A percentile compares a stretch with the other conserved stretches of the same genome.
These are phyloP conservation scores for Capsella rubella DNA, from an alignment of 441 rosid species.

Conservation along the genomic window DNA sequence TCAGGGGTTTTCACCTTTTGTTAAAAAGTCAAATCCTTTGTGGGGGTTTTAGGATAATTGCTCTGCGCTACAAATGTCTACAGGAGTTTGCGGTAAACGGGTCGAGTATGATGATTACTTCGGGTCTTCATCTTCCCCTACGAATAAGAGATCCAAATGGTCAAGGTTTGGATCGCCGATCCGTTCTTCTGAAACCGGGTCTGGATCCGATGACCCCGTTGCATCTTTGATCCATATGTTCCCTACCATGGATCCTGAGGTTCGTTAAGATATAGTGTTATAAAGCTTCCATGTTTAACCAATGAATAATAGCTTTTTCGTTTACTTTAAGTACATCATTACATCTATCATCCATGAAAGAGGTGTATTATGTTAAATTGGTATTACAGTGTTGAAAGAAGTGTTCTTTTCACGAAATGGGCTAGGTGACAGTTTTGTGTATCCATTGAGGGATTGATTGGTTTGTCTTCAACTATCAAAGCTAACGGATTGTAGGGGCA, in stretches of 20 bases:
- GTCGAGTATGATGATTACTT: conserved; percentile 55
- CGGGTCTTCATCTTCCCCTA: conserved; percentile 55
- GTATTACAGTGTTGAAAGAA: neutral
- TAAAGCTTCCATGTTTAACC: conserved; percentile 4
- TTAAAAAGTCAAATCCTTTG: conserved; percentile 15
- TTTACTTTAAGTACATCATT: neutral
- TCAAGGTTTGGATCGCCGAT: conserved; percentile 53
- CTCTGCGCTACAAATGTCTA: conserved; percentile 47
- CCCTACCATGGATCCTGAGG: conserved; percentile 65
- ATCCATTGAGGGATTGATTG: neutral
- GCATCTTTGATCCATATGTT: conserved; percentile 50
- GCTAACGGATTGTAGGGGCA: neutral
- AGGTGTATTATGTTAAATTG: neutral
- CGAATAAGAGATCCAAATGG: conserved; percentile 56
- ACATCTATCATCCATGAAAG: neutral
- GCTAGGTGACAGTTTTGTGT: neutral
- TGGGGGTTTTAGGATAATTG: conserved; percentile 43
- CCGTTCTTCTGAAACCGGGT: conserved; percentile 45
- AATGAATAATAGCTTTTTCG: neutral
- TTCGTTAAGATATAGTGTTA: conserved; percentile 25
- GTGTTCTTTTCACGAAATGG: neutral
- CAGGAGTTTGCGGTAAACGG: conserved; percentile 64
- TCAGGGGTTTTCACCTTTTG: neutral
- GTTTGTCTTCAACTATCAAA: neutral
- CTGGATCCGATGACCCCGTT: conserved; percentile 52